Conservation (phyloP, 2,329 filamentous ascomycete genomes). For the Davidsoniella virescens region DNA sequence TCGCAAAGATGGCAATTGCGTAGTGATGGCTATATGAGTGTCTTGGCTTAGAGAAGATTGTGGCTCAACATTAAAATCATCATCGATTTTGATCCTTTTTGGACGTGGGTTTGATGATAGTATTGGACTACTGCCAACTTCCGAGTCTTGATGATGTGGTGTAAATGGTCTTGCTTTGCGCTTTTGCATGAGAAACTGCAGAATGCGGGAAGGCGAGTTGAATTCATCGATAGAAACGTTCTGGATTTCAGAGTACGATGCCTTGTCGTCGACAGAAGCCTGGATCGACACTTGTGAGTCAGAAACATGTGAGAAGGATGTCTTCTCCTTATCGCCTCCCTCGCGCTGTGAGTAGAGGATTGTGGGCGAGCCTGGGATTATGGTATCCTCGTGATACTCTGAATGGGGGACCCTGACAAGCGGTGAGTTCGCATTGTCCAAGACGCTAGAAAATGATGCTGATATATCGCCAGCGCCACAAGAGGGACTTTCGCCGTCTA, state of each 20-base stretch:
- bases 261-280: conserved; percentile 34
- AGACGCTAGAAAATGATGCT: conserved; percentile 27
- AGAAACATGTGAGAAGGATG: not conserved
- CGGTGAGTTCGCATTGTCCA: conserved; percentile 28
- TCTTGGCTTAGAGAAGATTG: too few species aligned
- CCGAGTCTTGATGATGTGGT: too few species aligned
- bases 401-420: conserved; percentile 13
- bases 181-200: conserved; percentile 16
- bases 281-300: conserved; percentile 14
- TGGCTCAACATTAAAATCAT: not conserved
- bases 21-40: too few species aligned
- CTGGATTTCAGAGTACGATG: conserved; percentile 31
- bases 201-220: conserved; percentile 32
- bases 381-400: too few species aligned
- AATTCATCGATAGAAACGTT: conserved; percentile 18
- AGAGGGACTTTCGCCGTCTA: conserved; percentile 19
- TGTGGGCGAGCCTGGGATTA: not conserved
- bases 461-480: conserved; percentile 24
- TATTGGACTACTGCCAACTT: too few species aligned
- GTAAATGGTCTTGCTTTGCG: not conserved
- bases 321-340: not conserved
- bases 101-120: not conserved
- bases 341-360: too few species aligned
- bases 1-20: too few species aligned
- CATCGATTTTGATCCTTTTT: not conserved